Evolutionary conservation across 441 rosid genomes (phyloP), one percentile per base, ranked within the genome.

Genomic region (Mallotus repandus): DNA sequence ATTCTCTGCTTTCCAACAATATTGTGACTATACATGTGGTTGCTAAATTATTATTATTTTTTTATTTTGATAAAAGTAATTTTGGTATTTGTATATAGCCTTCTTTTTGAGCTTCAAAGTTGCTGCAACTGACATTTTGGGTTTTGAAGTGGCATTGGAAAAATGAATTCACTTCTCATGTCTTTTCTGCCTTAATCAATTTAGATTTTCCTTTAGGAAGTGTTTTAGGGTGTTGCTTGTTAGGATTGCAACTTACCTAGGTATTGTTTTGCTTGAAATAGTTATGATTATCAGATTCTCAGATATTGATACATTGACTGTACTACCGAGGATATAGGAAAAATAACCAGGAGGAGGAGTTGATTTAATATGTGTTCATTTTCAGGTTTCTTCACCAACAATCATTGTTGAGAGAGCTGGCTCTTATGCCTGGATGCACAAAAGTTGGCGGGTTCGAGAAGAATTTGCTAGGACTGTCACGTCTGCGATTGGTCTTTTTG

Each of bases 341-440:
- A 69, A 62, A 21, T 13, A 25, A 60, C 45, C 15, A 25, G 48
- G 29, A 66, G 50, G 14, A n/a, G 69, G 41, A 21, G 50, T 66
- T 56, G 3, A 46, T 49, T 75, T 59, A 68, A 49, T 74, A 53
- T 78, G 45, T 18, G 32, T 22, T 62, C 35, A 46, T 66, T 76
- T 84, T 63, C 80, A 96, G 99, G 97, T 96, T 82, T 96, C 98
- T 68, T 96, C 99, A 22, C 98, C 99, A 0, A 96, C 99, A 9
- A 96, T 96, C 70, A 89, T 96, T 53, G 98, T 94, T 10, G 99
- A 96, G 83, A 88, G 99, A 85, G 98, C 99, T 2, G 99, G 99
- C 67, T 91, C 97, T 29, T 92, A 82, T 87, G 98, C 95, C 69
- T 96, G 99, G 99, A 78, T 86, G 58, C 97, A 96, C 80, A 91